phyloP scores from a whole-genome alignment of 2,329 filamentous ascomycete genomes.

The Colletotrichum shisoi region DNA sequence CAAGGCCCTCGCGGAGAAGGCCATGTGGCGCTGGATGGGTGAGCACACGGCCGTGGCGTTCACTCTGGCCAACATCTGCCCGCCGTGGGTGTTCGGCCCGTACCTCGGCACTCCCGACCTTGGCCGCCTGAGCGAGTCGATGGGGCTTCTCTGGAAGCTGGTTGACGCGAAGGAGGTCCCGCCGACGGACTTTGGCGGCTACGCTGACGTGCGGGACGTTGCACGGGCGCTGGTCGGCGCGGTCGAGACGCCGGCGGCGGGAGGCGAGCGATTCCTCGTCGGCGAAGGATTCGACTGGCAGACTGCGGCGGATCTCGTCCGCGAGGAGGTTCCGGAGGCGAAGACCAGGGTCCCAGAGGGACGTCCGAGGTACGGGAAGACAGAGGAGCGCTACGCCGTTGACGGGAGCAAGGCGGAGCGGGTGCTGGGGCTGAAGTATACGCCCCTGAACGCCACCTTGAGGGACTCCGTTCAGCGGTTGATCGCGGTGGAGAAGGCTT shows the following conservation, averaged over 20 bases:
- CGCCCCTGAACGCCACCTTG: conserved; percentile 49
- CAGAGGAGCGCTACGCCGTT: conserved; percentile 52
- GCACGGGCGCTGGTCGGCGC: conserved; percentile 70
- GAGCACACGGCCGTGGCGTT: conserved; percentile 56
- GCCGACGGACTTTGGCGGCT: conserved; percentile 47
- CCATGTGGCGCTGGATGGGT: conserved; percentile 63
- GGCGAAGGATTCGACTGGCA: conserved; percentile 69
- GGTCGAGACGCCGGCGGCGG: conserved; percentile 63
- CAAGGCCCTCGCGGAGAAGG: conserved; percentile 69
- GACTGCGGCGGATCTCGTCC: conserved; percentile 59
- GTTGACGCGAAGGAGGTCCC: conserved; percentile 39
- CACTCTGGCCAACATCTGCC: conserved; percentile 67
- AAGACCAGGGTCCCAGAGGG: conserved; percentile 38
- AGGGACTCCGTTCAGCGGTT: conserved; percentile 16
- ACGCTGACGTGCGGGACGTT: conserved; percentile 69
- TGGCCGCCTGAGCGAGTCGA: conserved; percentile 39
- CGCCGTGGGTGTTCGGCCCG: conserved; percentile 70
- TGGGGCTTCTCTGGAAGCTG: conserved; percentile 38
- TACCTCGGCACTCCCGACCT: conserved; percentile 46
- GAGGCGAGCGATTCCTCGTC: conserved; percentile 69
- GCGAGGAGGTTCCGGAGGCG: conserved; percentile 61
- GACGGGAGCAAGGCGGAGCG: conserved; percentile 51
- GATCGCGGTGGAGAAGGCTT: conserved; percentile 13
- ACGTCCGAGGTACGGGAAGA: conserved; percentile 40
- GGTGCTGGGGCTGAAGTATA: conserved; percentile 68